Evolutionary conservation across 345 rosid species (phyloP), one percentile per base, ranked within the genome.

Genomic region (Aquilaria sinensis): DNA sequence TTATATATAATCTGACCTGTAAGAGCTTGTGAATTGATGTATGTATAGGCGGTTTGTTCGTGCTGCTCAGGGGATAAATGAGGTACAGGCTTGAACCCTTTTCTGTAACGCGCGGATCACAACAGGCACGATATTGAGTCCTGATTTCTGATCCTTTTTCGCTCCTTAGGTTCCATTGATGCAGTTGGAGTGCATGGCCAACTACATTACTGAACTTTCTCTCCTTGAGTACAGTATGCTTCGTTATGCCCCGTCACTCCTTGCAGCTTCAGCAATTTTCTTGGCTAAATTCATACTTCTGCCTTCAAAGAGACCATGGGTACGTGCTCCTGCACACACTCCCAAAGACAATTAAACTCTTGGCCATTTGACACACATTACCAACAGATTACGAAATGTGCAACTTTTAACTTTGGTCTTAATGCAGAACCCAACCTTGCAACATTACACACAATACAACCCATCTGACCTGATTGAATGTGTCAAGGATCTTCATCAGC

Each of bases 191-290:
- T 88, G 87, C 80, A 54, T 88, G 78, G 92, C 96, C 70, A 86
- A 82, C 72, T 93, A 87, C 74, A 52, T 93, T 9, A 62, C 86
- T 0, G 97, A 93, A 70, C 65, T 93, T 23, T 87, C 98, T 59
- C 84, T 93, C 12, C 75, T 90, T 3, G 98, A 93, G 64, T 90
- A 90, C 66, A 57, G 53, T 47, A 86, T 93, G 94, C 96, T 93
- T 61, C 59, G 74, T 62, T 75, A 85, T 60, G 66, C 87, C 61
- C 97, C 97, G 37, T 93, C 98, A 10, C 79, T 93, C 3, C 50
- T 88, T 1, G 96, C 97, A n/a, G 94, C 96, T 62, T 93, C 96
- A 30, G 83, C 98, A 16, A 86, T 90, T 65, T 88, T 93, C 80
- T 78, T 93, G 67, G 87, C 94, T 55, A 85, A 80, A 73, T 88